These are phyloP conservation scores for Globisporangium orthogonon DNA, from an alignment of 352 stramenopile species.

Conservation along the genomic window DNA sequence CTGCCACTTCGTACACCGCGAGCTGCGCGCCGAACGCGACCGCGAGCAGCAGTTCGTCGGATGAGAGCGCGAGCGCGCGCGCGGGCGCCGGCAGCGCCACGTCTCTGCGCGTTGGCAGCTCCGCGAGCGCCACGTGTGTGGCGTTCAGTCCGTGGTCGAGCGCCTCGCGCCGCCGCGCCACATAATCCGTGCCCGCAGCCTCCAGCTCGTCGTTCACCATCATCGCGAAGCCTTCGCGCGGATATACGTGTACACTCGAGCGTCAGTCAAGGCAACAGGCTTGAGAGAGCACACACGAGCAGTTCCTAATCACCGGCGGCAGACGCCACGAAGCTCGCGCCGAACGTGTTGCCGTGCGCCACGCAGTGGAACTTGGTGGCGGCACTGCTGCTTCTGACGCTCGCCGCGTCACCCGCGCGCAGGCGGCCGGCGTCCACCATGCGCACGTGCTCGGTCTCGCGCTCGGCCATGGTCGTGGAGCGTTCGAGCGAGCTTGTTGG, in stretches of 20 bases:
- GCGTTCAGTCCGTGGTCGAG: constrained; percentile 53
- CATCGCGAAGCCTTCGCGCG: constrained; percentile 36
- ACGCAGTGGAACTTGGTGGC: constrained; percentile 43
- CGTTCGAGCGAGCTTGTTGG: background rate
- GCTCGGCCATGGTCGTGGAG: constrained; percentile 20
- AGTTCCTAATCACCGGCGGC: constrained; percentile 19
- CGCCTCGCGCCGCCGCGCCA: constrained; percentile 33
- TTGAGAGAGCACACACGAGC: no score
- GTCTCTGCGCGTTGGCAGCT: constrained; percentile 25
- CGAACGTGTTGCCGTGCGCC: constrained; percentile 55
- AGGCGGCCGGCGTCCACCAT: constrained; percentile 64
- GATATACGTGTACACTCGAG: background rate
- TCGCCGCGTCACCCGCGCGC: constrained; percentile 29
- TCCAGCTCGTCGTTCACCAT: constrained; percentile 26
- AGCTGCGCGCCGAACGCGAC: constrained; percentile 41
- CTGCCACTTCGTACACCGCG: constrained; percentile 53
- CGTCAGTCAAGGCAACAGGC: background rate
- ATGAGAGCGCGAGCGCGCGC: constrained; percentile 47
- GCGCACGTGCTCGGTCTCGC: constrained; percentile 71
- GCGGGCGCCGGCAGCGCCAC: constrained; percentile 33
- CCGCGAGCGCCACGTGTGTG: constrained; percentile 34
- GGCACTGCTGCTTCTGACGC: constrained; percentile 16
- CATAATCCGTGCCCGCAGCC: constrained; percentile 31
- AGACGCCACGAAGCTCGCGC: constrained; percentile 42
- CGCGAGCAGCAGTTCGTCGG: constrained; percentile 40